Base-by-base conservation (phyloP, 1,284 basidiomycete species). In the Puccinia polysora region DNA sequence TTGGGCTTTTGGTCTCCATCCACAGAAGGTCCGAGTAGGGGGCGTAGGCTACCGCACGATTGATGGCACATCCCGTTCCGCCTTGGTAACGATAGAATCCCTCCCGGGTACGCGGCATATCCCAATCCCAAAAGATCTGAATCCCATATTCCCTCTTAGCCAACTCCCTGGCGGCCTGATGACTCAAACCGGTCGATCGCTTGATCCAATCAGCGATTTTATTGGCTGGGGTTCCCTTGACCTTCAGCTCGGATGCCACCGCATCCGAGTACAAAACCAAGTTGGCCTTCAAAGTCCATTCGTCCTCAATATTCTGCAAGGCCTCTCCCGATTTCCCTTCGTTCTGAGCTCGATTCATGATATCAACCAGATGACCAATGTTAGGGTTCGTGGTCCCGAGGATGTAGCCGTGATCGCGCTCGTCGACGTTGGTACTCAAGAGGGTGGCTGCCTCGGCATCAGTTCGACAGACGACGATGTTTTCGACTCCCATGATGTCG, bases 361-460 rank as follows among this genome's bases (percentile, higher is more conserved):
- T 84, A 78, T 93, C 87, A 6, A 89, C 87, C 28, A 94, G 84
- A 8, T 87, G 84, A 74, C 85, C 84, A 20, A 83, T 82, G 47
- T 81, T 80, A 58, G 77, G 73, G 77, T 80, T 84, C 10, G 84
- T 86, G 8, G 88, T 88, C 7, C 89, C 90, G 28, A 87, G 80
- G 75, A 96, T 88, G 80, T 88, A 93, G 76, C 80, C 80, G 77
- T 83, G 82, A 78, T 91, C 92, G 32, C 84, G 84, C 65, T 85
- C 80, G 77, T 96, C 93, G 53, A 94, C 84, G 73, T 88, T 91
- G 28, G 88, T 88, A 18, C 89, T 89, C 75, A 96, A 84, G 55
- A 95, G 85, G 80, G 87, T 89, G 55, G 86, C 90, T n/a, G 88
- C 88, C 81, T 95, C 91, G 10, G 91, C 88, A 80, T 96, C 93